phyloP scores from a whole-genome alignment of 306 rosid species.

The Cicer bijugum region DNA sequence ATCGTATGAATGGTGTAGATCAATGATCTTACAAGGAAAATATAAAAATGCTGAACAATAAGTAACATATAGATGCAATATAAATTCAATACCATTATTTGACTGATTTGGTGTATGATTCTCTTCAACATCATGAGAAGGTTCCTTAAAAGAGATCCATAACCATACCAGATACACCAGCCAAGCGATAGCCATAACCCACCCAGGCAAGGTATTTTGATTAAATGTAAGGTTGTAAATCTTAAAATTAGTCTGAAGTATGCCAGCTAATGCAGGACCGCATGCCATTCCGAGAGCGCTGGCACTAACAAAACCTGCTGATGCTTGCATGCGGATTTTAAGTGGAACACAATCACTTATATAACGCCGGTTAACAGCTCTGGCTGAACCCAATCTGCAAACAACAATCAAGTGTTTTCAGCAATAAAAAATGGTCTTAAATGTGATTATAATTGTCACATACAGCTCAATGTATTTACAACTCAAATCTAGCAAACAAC shows the following conservation, averaged over 20 bases:
- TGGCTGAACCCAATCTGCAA: constrained; percentile 94
- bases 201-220: constrained; percentile 88
- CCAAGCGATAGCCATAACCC: constrained; percentile 98
- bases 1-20: constrained; percentile 16
- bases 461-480: constrained; percentile 4
- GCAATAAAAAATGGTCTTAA: constrained; percentile 26
- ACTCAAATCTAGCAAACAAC: constrained; percentile 9
- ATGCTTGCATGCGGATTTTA: constrained; percentile 91
- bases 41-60: constrained; percentile 14
- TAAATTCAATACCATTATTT: constrained; percentile 63
- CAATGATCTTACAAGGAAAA: constrained; percentile 12
- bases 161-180: constrained; percentile 80
- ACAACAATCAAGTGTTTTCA: constrained; percentile 33
- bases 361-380: constrained; percentile 98
- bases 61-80: constrained; percentile 26
- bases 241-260: constrained; percentile 82
- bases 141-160: constrained; percentile 87
- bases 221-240: constrained; percentile 83
- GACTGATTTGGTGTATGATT: constrained; percentile 51
- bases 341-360: constrained; percentile 96
- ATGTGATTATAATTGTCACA: constrained; percentile 16
- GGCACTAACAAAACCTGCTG: constrained; percentile 98
- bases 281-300: constrained; percentile 99
- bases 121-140: constrained; percentile 64
- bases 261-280: constrained; percentile 97